Percentiles rank a stretch among this genome's conserved stretches.
Evolutionary conservation across 2,329 filamentous ascomycete species (phyloP).

Genomic region (Claviceps sp.): DNA sequence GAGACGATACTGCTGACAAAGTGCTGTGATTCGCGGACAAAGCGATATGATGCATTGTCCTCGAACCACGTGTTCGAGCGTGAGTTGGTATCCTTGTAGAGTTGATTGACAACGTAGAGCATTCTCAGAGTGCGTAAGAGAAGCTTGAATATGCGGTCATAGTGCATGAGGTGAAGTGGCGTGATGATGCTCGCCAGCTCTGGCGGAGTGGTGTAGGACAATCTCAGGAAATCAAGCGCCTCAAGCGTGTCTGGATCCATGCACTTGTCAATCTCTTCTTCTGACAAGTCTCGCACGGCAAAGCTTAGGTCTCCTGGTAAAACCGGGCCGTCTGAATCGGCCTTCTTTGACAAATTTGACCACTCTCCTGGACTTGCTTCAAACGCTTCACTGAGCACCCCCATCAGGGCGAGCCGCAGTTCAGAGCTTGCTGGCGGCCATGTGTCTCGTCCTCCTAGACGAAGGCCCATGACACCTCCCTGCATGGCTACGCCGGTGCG

Average conservation of each 20-base stretch:
- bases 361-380: slow-evolving; percentile 13
- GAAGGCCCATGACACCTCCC: slow-evolving; percentile 65
- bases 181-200: slow-evolving; percentile 65
- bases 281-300: slow-evolving; percentile 65
- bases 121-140: slow-evolving; percentile 67
- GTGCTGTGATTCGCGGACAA: slow-evolving; percentile 65
- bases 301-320: slow-evolving; percentile 67
- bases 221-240: slow-evolving; percentile 81
- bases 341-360: slow-evolving; percentile 11
- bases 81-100: slow-evolving; percentile 44
- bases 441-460: slow-evolving; percentile 63
- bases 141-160: slow-evolving; percentile 73
- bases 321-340: slow-evolving; percentile 19
- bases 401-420: slow-evolving; percentile 77
- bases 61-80: slow-evolving; percentile 21
- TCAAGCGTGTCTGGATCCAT: slow-evolving; percentile 72
- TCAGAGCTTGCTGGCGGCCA: slow-evolving; percentile 96
- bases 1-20: slow-evolving; percentile 60
- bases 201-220: slow-evolving; percentile 68
- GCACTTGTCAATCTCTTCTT: slow-evolving; percentile 68
- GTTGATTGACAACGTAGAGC: slow-evolving; percentile 57
- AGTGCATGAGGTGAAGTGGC: slow-evolving; percentile 54
- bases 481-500: slow-evolving; percentile 53
- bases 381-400: slow-evolving; percentile 67
- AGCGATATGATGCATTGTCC: slow-evolving; percentile 35